A percentile compares a stretch with the other conserved stretches of the same genome.
Conservation (phyloP, 805 yeast genomes). For the Lipomyces yamadae region DNA sequence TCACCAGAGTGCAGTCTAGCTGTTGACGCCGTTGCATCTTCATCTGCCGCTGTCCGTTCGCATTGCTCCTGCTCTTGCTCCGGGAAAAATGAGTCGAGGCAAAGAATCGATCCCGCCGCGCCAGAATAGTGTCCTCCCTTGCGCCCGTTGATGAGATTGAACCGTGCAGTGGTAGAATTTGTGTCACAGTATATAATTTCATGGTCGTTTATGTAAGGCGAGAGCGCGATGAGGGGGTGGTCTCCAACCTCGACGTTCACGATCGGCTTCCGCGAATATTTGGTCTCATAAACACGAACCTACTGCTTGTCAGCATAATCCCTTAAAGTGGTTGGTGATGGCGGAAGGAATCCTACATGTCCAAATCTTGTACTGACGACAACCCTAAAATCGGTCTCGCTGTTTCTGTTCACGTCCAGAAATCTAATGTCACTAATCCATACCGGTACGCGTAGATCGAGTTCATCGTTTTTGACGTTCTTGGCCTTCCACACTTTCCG, state of each 20-base stretch:
- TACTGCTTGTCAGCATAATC: background rate
- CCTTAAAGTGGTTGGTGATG: background rate
- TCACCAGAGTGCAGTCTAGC: conserved; percentile 40
- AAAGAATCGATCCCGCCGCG: conserved; percentile 63
- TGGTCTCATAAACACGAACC: conserved; percentile 67
- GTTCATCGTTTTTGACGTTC: conserved; percentile 77
- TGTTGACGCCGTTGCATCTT: background rate
- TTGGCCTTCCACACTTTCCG: conserved; percentile 65
- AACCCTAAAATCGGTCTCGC: conserved; percentile 52
- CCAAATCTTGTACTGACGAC: conserved; percentile 76
- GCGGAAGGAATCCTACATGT: conserved; percentile 40
- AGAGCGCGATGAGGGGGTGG: conserved; percentile 55
- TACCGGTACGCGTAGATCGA: conserved; percentile 81
- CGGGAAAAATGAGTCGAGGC: conserved; percentile 21
- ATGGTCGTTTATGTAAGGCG: conserved; percentile 47
- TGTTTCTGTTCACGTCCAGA: conserved; percentile 46
- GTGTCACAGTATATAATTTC: conserved; percentile 74
- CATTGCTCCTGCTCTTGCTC: background rate
- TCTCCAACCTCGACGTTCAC: conserved; percentile 59
- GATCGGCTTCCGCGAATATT: conserved; percentile 70
- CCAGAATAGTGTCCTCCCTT: conserved; percentile 71
- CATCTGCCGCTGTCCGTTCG: background rate
- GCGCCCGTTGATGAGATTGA: conserved; percentile 56
- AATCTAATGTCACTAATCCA: conserved; percentile 70
- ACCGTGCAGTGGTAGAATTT: conserved; percentile 65